Conservation (phyloP, 495 filamentous ascomycete species). For the Usnea hakonensis region DNA sequence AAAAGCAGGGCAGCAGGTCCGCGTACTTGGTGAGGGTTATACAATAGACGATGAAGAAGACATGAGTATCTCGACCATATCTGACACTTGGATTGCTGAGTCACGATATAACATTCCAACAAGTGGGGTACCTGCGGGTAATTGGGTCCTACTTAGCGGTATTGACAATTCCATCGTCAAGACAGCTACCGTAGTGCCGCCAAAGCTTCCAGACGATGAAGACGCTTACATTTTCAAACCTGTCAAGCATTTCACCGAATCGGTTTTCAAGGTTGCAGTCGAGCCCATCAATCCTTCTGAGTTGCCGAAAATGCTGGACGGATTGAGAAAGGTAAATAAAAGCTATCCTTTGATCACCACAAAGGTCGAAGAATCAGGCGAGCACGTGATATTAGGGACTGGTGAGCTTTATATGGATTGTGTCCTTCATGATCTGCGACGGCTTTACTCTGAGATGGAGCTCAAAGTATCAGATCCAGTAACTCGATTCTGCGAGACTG, state of each 20-base stretch:
- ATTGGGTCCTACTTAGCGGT: conserved; percentile 81
- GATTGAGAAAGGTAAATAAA: conserved; percentile 93
- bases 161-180: conserved; percentile 99
- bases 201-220: conserved; percentile 71
- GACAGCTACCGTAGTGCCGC: conserved; percentile 86
- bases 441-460: conserved; percentile 97
- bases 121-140: conserved; percentile 90
- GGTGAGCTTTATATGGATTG: conserved; percentile 99
- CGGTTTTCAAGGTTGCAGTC: conserved; percentile 94
- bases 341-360: conserved; percentile 91
- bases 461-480: conserved; percentile 97
- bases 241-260: conserved; percentile 90
- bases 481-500: conserved; percentile 94
- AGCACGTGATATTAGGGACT: conserved; percentile 90
- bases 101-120: conserved; percentile 87
- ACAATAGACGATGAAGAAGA: conserved; percentile 97
- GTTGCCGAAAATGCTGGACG: conserved; percentile 98
- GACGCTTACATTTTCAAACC: conserved; percentile 93
- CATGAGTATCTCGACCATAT: conserved; percentile 85
- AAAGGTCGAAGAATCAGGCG: conserved; percentile 97
- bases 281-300: conserved; percentile 98
- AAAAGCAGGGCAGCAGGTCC: conserved; percentile 69
- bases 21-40: conserved; percentile 92
- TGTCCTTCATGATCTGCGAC: conserved; percentile 88
- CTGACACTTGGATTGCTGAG: conserved; percentile 87